phyloP scores from a whole-genome alignment of 2,329 filamentous ascomycete species.

The Pseudocercospora fijiensis region DNA sequence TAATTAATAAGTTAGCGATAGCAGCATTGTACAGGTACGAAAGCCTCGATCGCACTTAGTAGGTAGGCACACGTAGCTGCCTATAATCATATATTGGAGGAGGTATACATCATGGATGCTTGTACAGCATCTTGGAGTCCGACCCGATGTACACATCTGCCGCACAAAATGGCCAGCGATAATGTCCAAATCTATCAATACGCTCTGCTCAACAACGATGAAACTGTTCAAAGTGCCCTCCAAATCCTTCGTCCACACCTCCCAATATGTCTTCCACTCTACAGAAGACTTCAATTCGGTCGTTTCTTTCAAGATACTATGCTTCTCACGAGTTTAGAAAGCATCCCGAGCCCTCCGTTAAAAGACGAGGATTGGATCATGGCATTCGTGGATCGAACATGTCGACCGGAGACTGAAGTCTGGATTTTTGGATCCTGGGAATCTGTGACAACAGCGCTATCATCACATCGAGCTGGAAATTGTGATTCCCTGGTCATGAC shows the following conservation, averaged over 20 bases:
- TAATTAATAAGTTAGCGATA: no score
- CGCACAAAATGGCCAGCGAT: background rate
- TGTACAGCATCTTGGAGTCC: background rate
- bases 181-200: background rate
- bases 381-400: slow-evolving; percentile 62
- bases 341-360: background rate
- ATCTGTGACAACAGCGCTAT: background rate
- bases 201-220: background rate
- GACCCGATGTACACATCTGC: background rate
- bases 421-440: slow-evolving; percentile 56
- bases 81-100: no score
- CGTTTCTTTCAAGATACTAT: slow-evolving; percentile 44
- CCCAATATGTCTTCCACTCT: slow-evolving; percentile 60
- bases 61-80: no score
- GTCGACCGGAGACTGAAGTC: slow-evolving; percentile 62
- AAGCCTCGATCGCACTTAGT: no score
- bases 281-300: slow-evolving; percentile 63
- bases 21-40: no score
- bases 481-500: slow-evolving; percentile 22
- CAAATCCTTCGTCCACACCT: slow-evolving; percentile 52
- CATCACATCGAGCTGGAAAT: slow-evolving; percentile 6
- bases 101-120: no score
- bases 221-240: slow-evolving; percentile 41
- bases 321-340: slow-evolving; percentile 43
- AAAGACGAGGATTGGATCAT: slow-evolving; percentile 46